These are phyloP conservation scores for Euphorbia neoarborescens DNA, from an alignment of 441 rosid genomes.

Conservation along the genomic window DNA sequence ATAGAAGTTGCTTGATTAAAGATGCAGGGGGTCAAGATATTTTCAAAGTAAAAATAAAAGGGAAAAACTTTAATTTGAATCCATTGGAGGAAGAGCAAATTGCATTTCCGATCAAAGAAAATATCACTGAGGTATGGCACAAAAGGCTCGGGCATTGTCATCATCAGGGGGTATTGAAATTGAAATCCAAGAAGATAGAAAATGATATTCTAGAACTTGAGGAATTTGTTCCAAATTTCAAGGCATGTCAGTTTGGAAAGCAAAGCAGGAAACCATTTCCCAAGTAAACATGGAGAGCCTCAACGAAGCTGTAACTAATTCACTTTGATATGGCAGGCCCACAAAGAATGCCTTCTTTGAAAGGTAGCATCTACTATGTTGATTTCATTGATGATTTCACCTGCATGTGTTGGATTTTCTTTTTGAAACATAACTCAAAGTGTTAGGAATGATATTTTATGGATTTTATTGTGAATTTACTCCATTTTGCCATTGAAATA, in stretches of 20 bases:
- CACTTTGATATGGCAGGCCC: neutral
- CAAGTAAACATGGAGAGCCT: too few relatives aligned
- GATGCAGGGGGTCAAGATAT: neutral
- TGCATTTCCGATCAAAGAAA: neutral
- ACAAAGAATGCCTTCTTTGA: neutral
- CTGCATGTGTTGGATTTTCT: neutral
- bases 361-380: neutral
- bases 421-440: neutral
- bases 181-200: too few relatives aligned
- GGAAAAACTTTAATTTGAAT: neutral
- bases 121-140: neutral
- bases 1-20: neutral
- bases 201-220: neutral
- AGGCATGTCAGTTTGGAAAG: neutral
- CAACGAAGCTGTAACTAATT: neutral
- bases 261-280: neutral
- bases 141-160: neutral
- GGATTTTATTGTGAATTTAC: too few relatives aligned
- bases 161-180: too few relatives aligned
- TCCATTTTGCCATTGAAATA: too few relatives aligned
- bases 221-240: too few relatives aligned
- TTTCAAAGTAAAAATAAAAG: neutral
- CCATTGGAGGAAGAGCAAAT: neutral
- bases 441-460: too few relatives aligned
- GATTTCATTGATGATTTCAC: neutral